Conservation (phyloP, 306 rosid genomes). For the Corylus americana region DNA sequence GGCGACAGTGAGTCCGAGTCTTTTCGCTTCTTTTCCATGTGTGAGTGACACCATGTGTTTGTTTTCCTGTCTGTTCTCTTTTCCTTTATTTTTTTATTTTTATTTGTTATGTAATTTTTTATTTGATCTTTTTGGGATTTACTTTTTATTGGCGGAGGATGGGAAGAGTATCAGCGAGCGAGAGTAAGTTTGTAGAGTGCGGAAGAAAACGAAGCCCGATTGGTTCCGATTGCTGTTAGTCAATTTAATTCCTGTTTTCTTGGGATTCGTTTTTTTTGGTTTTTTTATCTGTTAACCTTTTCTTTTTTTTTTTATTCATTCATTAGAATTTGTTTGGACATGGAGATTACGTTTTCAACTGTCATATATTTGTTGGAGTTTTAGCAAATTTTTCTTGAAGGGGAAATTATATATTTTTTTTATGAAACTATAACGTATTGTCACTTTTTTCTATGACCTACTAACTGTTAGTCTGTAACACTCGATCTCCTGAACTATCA, state of each 20-base stretch:
- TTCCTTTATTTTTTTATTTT: not conserved
- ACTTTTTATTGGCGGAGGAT: not conserved
- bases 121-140: constrained; percentile 1
- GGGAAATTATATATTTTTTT: no score
- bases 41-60: constrained; percentile 17
- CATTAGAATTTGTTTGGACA: not conserved
- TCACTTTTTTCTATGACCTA: no score
- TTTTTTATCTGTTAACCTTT: not conserved
- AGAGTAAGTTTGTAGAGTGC: no score
- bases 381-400: no score
- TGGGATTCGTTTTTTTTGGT: constrained; percentile 39
- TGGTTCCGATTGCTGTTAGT: not conserved
- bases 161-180: not conserved
- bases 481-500: no score
- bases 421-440: no score
- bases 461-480: no score
- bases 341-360: no score
- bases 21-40: constrained; percentile 49
- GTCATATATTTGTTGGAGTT: no score
- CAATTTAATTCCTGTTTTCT: constrained; percentile 10
- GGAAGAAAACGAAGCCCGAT: not conserved
- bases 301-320: not conserved
- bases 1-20: constrained; percentile 34
- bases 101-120: not conserved
- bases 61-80: constrained; percentile 4